Percentiles rank a stretch among this genome's conserved stretches.
Evolutionary conservation across 139 green algal genomes (phyloP).

Genomic region (Ettlia oleoabundans): DNA sequence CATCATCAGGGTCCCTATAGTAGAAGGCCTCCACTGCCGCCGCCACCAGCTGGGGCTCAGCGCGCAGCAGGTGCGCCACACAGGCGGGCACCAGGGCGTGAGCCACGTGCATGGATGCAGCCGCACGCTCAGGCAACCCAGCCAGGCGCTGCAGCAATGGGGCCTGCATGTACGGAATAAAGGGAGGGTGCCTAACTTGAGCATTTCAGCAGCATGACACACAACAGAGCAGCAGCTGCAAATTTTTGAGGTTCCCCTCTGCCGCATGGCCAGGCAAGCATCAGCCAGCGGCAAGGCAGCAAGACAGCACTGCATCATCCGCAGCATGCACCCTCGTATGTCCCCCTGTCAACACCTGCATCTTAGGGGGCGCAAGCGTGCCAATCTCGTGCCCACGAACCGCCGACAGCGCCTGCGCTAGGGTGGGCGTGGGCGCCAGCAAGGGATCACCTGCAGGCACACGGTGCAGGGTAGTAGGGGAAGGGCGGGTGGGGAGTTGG

Average conservation of each 20-base stretch:
- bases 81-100: conserved; percentile 54
- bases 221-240: too few species aligned
- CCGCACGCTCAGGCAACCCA: conserved; percentile 43
- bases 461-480: too few species aligned
- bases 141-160: conserved; percentile 5
- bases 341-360: too few species aligned
- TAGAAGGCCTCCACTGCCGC: conserved; percentile 74
- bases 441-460: conserved; percentile 15
- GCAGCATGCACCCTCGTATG: too few species aligned
- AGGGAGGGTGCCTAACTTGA: too few species aligned
- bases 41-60: conserved; percentile 68
- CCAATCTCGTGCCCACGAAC: conserved; percentile 34
- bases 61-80: conserved; percentile 58
- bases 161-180: not conserved
- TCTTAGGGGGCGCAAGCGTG: conserved; percentile 16
- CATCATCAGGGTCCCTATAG: conserved; percentile 51
- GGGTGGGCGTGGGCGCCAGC: conserved; percentile 50
- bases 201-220: too few species aligned
- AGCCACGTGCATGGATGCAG: conserved; percentile 49
- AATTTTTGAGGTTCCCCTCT: too few species aligned
- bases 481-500: not conserved
- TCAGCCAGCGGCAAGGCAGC: too few species aligned
- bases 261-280: too few species aligned
- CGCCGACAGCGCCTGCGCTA: conserved; percentile 53
- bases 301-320: too few species aligned